A percentile compares a stretch with the other conserved stretches of the same genome.
These are phyloP conservation scores for Rutstroemia sp. DNA, from an alignment of 2,329 filamentous ascomycete genomes.

Conservation along the genomic window DNA sequence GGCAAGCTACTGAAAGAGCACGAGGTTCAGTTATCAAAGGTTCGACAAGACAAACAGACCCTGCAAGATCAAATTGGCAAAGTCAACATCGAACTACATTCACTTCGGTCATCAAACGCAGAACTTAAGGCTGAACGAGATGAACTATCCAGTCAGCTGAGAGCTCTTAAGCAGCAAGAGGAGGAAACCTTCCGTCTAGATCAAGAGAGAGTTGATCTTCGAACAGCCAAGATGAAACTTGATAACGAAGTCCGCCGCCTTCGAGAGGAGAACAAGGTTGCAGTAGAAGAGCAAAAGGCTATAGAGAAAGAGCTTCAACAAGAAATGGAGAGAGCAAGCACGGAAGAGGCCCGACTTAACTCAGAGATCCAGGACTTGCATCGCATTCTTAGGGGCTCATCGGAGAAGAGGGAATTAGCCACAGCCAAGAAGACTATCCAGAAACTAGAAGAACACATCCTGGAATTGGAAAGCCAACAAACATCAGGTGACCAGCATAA, in stretches of 20 bases:
- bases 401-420: slow-evolving; percentile 38
- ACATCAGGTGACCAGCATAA: slow-evolving; percentile 32
- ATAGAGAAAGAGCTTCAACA: slow-evolving; percentile 58
- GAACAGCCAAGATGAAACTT: slow-evolving; percentile 58
- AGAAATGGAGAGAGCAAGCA: slow-evolving; percentile 57
- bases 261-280: slow-evolving; percentile 53
- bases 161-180: slow-evolving; percentile 45
- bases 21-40: slow-evolving; percentile 48
- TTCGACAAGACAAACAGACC: slow-evolving; percentile 52
- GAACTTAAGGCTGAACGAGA: slow-evolving; percentile 59
- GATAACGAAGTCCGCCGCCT: slow-evolving; percentile 60
- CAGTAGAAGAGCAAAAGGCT: slow-evolving; percentile 48
- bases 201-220: slow-evolving; percentile 61
- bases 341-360: slow-evolving; percentile 57
- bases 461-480: slow-evolving; percentile 37
- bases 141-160: slow-evolving; percentile 55
- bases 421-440: slow-evolving; percentile 53
- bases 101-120: slow-evolving; percentile 47
- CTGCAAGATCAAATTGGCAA: slow-evolving; percentile 57
- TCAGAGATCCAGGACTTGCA: slow-evolving; percentile 48
- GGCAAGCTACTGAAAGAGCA: slow-evolving; percentile 51
- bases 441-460: slow-evolving; percentile 52
- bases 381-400: slow-evolving; percentile 28
- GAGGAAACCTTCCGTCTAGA: slow-evolving; percentile 55
- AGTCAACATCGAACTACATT: slow-evolving; percentile 52